Evolutionary conservation across 1,139 yeast species (phyloP), one percentile per base, ranked within the genome.

Genomic region (Lodderomyces pseudojiufengensis): DNA sequence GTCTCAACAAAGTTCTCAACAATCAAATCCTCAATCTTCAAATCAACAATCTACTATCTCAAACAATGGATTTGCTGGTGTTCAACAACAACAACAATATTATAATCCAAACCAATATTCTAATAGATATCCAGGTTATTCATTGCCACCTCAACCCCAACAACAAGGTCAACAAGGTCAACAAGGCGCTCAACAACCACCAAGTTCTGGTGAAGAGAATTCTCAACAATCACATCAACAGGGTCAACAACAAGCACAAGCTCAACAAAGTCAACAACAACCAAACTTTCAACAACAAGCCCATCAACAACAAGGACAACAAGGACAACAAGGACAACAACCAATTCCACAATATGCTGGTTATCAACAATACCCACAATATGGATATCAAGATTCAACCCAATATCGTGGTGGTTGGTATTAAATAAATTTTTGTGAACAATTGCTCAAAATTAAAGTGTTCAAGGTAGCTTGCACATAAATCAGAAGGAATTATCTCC

Each of bases 341-440:
- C 54, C 48, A 43, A 54, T 60, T 44, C 73, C 72, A 21, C 73
- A 67, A 51, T 68, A 63, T 46, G 72, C 67, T 33, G 73, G 57
- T 21, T 70, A 68, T 51, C 76, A 70, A 51, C 75, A 69, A 50
- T 70, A 67, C 54, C 74, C 74, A n/a, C 75, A 69, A 50, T 70
- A 68, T 45, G 73, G 71, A 43, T 70, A 67, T 54, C 75, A 69
- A 51, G 74, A 68, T 46, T 55, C 59, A 45, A 55, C 53, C 39
- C 73, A 68, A 48, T 67, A 67, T 55, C 66, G 64, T 44, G 63
- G 61, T 43, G 61, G 61, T 27, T 61, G 65, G 65, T 60, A 58
- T 39, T 59, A 59, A n/a, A n/a, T n/a, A n/a, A n/a, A n/a, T n/a
- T n/a, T n/a, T n/a, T n/a, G n/a, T n/a, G n/a, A n/a, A n/a, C n/a